Percentiles rank a stretch among this genome's conserved stretches.
Evolutionary conservation across 768 basidiomycete species (phyloP).

Genomic region (Daedalea quercina): DNA sequence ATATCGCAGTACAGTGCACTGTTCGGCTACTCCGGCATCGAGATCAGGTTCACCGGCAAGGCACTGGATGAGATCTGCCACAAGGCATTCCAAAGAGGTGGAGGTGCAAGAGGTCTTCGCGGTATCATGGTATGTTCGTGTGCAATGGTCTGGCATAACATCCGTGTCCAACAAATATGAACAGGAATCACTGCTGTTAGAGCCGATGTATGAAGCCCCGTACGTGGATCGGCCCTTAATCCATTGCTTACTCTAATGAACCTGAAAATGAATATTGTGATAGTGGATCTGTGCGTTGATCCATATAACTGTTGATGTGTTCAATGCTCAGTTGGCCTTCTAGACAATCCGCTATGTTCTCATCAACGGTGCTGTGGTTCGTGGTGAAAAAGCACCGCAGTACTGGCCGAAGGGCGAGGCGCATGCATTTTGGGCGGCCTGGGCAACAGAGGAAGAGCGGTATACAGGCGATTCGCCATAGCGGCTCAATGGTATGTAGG

Average conservation of each 20-base stretch:
- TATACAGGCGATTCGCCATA: background rate
- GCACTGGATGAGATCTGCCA: constrained; percentile 79
- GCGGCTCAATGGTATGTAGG: background rate
- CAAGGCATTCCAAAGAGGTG: constrained; percentile 74
- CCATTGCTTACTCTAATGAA: constrained; percentile 1
- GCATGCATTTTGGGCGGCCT: constrained; percentile 68
- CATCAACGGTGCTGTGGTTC: constrained; percentile 65
- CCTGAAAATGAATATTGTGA: constrained; percentile 5
- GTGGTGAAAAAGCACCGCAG: constrained; percentile 51
- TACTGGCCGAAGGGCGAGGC: constrained; percentile 74
- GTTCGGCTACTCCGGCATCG: constrained; percentile 78
- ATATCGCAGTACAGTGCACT: constrained; percentile 85
- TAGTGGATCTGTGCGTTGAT: constrained; percentile 58
- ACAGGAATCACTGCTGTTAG: constrained; percentile 75
- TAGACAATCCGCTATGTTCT: constrained; percentile 81
- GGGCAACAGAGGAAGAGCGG: constrained; percentile 58
- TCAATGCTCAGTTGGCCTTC: background rate
- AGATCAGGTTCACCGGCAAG: constrained; percentile 78
- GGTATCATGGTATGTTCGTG: constrained; percentile 71
- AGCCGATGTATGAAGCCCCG: constrained; percentile 93
- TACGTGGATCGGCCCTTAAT: constrained; percentile 36
- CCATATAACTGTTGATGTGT: background rate
- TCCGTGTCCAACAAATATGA: background rate
- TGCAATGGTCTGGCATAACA: constrained; percentile 11
- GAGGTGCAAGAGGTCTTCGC: constrained; percentile 84